Evolutionary conservation across 2,329 filamentous ascomycete genomes (phyloP).

Genomic region (Aureobasidium subglaciale): DNA sequence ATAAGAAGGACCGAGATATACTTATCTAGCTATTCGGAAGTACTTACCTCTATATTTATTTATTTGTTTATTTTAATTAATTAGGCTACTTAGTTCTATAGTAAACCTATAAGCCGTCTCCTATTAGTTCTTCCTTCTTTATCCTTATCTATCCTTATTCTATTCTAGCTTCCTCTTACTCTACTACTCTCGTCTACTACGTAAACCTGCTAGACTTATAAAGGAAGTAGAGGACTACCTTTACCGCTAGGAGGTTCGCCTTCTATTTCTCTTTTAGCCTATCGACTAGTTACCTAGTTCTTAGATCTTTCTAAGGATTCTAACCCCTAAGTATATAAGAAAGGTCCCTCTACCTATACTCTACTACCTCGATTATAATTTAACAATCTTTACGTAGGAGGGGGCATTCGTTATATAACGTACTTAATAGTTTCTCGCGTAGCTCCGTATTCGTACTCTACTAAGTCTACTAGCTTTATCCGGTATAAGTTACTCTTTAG

Average conservation of each 20-base stretch:
- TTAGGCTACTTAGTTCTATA: too few species aligned
- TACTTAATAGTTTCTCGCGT: not conserved
- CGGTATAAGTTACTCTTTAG: not conserved
- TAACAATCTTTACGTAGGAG: not conserved
- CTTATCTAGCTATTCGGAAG: not conserved
- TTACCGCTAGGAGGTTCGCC: too few species aligned
- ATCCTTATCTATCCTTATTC: too few species aligned
- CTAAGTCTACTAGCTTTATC: not conserved
- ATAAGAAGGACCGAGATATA: not conserved
- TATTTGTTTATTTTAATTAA: too few species aligned
- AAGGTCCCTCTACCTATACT: not conserved
- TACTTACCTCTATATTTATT: too few species aligned
- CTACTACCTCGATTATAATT: not conserved
- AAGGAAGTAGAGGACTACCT: too few species aligned
- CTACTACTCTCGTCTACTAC: too few species aligned
- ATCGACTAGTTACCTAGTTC: not conserved
- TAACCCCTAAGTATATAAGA: not conserved
- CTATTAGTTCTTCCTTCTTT: too few species aligned
- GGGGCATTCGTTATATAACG: not conserved
- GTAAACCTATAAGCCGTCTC: too few species aligned
- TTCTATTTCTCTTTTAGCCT: not conserved
- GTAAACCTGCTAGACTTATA: too few species aligned
- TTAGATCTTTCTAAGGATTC: not conserved
- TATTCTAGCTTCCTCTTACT: too few species aligned
- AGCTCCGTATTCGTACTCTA: not conserved